These are phyloP conservation scores for Lactarius sanguifluus DNA, from an alignment of 768 basidiomycete species.

Conservation along the genomic window DNA sequence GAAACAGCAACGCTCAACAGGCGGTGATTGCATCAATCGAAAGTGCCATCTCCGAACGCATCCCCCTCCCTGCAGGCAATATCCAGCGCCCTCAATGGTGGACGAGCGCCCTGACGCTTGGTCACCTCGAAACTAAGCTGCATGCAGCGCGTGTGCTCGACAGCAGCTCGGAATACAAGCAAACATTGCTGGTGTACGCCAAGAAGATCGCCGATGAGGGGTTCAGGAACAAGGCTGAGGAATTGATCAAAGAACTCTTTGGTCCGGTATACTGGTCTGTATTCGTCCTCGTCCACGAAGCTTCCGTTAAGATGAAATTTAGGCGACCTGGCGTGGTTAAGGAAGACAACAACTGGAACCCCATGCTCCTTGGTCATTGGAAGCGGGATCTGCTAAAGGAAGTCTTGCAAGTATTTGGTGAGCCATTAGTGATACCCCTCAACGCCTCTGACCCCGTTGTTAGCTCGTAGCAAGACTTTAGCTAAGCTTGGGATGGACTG, in stretches of 20 bases:
- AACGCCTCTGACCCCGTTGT: background rate
- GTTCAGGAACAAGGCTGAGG: constrained; percentile 84
- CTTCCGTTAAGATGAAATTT: constrained; percentile 18
- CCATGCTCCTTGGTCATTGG: constrained; percentile 64
- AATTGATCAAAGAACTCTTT: constrained; percentile 84
- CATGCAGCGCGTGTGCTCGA: constrained; percentile 73
- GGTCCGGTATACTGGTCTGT: constrained; percentile 89
- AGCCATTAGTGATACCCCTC: background rate
- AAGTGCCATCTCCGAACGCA: constrained; percentile 35
- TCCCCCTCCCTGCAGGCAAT: constrained; percentile 25
- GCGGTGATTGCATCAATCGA: constrained; percentile 30
- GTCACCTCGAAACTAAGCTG: constrained; percentile 84
- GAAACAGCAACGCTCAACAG: constrained; percentile 53
- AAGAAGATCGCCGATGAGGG: constrained; percentile 88
- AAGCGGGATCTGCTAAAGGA: constrained; percentile 86
- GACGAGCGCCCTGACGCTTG: constrained; percentile 77
- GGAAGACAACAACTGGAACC: constrained; percentile 67
- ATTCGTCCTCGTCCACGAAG: background rate
- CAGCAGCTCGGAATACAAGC: constrained; percentile 83
- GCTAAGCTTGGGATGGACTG: constrained; percentile 75
- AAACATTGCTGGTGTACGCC: constrained; percentile 72
- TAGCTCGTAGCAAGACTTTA: constrained; percentile 74
- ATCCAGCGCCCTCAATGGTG: constrained; percentile 70
- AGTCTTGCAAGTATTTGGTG: constrained; percentile 76
- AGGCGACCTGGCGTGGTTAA: constrained; percentile 62